Conservation (phyloP, 169 alveolate species). For the Besnoitia besnoiti region DNA sequence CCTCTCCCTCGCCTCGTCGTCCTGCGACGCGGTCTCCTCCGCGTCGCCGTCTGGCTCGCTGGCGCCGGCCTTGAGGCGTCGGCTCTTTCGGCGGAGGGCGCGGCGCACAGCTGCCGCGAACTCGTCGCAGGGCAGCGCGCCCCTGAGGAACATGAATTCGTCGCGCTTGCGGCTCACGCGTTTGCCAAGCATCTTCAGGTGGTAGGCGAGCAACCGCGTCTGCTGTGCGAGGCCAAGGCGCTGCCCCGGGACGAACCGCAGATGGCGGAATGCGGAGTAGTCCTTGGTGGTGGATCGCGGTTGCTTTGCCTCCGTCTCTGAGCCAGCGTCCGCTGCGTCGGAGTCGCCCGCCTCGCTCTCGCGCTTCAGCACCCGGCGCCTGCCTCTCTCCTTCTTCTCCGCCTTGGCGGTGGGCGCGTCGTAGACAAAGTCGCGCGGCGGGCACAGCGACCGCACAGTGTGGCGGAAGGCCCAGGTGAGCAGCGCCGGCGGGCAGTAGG, state of each 20-base stretch:
- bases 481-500: slow-evolving; percentile 45
- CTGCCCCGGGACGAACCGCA: not conserved
- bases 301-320: too few relatives aligned
- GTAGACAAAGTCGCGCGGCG: not conserved
- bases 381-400: too few relatives aligned
- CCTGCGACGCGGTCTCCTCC: too few relatives aligned
- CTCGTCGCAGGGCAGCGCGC: not conserved
- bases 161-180: not conserved
- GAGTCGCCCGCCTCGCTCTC: not conserved
- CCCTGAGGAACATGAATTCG: not conserved
- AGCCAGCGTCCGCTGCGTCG: not conserved
- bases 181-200: not conserved
- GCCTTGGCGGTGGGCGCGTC: not conserved
- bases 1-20: not conserved
- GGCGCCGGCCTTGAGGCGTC: too few relatives aligned
- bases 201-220: not conserved
- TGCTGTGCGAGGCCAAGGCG: not conserved
- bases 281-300: not conserved
- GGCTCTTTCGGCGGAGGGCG: not conserved
- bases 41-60: too few relatives aligned
- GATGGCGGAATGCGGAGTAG: not conserved
- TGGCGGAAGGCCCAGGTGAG: slow-evolving; percentile 20
- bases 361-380: too few relatives aligned
- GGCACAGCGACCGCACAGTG: not conserved
- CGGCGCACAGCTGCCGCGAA: not conserved